phyloP scores from a whole-genome alignment of 768 basidiomycete species.

The Pisolithus marmoratus region DNA sequence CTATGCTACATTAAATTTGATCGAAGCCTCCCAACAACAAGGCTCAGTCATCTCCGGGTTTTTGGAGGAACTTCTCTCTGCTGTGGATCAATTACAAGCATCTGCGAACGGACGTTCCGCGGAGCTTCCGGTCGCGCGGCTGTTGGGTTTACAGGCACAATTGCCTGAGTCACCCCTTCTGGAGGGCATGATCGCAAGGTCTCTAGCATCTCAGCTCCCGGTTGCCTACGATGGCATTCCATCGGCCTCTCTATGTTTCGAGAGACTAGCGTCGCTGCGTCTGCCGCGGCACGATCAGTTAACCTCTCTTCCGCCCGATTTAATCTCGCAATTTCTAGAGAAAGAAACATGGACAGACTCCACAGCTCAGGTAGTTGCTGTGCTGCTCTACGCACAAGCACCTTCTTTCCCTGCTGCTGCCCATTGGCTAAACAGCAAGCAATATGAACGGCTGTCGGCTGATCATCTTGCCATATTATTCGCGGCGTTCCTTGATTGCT shows the following conservation, averaged over 20 bases:
- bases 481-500: constrained; percentile 43
- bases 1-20: constrained; percentile 38
- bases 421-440: constrained; percentile 35
- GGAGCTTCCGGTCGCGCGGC: constrained; percentile 27
- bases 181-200: constrained; percentile 43
- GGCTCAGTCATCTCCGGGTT: neutral
- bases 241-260: neutral
- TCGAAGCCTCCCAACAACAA: constrained; percentile 14
- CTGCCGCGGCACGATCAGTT: neutral
- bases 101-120: neutral
- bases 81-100: constrained; percentile 17
- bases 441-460: constrained; percentile 10
- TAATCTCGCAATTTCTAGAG: constrained; percentile 33
- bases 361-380: constrained; percentile 38
- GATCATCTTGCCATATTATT: constrained; percentile 35
- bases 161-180: constrained; percentile 34
- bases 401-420: constrained; percentile 21
- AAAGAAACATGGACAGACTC: constrained; percentile 39
- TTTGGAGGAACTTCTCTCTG: constrained; percentile 33
- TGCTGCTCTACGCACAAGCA: constrained; percentile 38
- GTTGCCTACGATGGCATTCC: constrained; percentile 22
- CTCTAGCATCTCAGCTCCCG: constrained; percentile 33
- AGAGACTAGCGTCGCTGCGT: neutral
- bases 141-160: constrained; percentile 33
- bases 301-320: constrained; percentile 14